phyloP scores from a whole-genome alignment of 2,329 filamentous ascomycete genomes.

The Aureobasidium subglaciale region DNA sequence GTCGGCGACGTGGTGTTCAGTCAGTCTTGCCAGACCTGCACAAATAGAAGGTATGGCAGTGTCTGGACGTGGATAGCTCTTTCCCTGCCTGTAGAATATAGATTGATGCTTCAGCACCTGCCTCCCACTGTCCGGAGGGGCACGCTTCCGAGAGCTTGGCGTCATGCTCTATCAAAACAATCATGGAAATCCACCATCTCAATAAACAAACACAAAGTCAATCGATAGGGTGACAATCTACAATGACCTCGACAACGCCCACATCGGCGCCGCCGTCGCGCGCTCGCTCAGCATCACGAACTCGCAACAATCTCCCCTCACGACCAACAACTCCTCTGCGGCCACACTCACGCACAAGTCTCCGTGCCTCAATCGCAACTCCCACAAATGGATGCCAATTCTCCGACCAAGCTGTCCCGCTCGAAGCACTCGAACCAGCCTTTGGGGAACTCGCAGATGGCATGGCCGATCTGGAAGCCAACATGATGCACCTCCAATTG shows the following conservation, averaged over 20 bases:
- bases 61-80: too few relatives aligned
- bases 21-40: background rate
- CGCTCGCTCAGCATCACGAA: constrained; percentile 16
- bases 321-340: constrained; percentile 88
- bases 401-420: constrained; percentile 54
- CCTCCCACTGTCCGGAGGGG: constrained; percentile 2
- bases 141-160: background rate
- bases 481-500: constrained; percentile 93
- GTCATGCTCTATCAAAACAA: background rate
- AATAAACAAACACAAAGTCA: background rate
- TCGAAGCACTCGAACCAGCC: constrained; percentile 77
- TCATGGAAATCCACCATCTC: background rate
- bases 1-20: background rate
- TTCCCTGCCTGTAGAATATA: too few relatives aligned
- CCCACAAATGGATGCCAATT: constrained; percentile 24
- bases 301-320: constrained; percentile 45
- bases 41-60: too few relatives aligned
- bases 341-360: constrained; percentile 79
- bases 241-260: constrained; percentile 11
- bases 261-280: constrained; percentile 12
- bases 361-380: constrained; percentile 64
- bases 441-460: constrained; percentile 91
- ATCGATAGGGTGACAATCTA: background rate
- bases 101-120: background rate
- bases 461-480: constrained; percentile 92